phyloP scores from a whole-genome alignment of 371 early-diverging fungal genomes.

The Lichtheimia hyalospora region DNA sequence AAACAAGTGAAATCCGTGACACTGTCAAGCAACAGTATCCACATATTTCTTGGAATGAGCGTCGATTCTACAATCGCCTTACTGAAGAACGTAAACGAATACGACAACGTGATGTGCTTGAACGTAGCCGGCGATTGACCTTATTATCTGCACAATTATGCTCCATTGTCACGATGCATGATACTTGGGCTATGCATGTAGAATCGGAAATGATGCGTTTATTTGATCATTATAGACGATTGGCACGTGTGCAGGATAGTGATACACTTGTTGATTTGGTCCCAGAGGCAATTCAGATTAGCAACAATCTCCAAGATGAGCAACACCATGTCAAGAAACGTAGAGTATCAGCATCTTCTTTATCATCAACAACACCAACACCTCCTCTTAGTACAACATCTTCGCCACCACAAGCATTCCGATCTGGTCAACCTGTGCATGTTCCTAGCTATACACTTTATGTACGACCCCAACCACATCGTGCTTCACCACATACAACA shows the following conservation, averaged over 20 bases:
- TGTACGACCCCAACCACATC: not conserved
- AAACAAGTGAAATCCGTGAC: conserved; percentile 56
- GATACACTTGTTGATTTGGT: not conserved
- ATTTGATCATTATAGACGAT: conserved; percentile 30
- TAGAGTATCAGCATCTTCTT: no score
- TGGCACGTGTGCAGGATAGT: conserved; percentile 15
- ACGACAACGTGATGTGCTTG: conserved; percentile 38
- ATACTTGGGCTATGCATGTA: conserved; percentile 34
- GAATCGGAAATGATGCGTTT: conserved; percentile 34
- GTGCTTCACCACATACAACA: no score
- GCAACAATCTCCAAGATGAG: not conserved
- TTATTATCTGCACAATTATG: conserved; percentile 30
- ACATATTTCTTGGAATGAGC: conserved; percentile 62
- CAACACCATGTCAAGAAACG: no score
- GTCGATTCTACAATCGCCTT: conserved; percentile 64
- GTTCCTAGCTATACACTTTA: not conserved
- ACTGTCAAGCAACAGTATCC: conserved; percentile 58
- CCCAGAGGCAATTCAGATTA: not conserved
- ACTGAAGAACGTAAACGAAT: conserved; percentile 50
- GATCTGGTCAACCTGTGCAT: not conserved
- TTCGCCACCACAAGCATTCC: not conserved
- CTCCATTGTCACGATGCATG: conserved; percentile 33
- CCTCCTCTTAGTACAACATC: no score
- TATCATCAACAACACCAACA: no score
- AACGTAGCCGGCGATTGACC: conserved; percentile 28